phyloP scores from a whole-genome alignment of 306 rosid species.

The Cicer yamashitae region DNA sequence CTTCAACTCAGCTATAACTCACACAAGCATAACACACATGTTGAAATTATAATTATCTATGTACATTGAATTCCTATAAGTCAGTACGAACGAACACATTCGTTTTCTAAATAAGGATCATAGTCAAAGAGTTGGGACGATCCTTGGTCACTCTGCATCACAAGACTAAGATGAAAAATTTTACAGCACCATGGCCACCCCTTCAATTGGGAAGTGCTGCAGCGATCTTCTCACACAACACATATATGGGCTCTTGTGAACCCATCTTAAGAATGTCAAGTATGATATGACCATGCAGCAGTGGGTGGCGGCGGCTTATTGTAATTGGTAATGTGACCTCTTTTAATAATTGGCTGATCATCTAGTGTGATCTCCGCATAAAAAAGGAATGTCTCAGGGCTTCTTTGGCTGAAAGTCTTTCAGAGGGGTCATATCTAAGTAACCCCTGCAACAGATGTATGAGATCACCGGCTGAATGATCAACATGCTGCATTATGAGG shows the following conservation, averaged over 20 bases:
- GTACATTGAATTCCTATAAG: not conserved
- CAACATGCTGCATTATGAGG: conserved; percentile 91
- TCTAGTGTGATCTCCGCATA: conserved; percentile 63
- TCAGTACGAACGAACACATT: not conserved
- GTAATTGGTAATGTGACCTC: not conserved
- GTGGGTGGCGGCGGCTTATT: not conserved
- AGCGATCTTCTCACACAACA: not conserved
- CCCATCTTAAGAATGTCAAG: not conserved
- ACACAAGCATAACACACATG: not conserved
- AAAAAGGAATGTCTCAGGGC: conserved; percentile 87
- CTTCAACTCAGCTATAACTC: too few species aligned
- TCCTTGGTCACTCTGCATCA: not conserved
- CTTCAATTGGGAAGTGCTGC: not conserved
- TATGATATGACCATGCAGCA: not conserved
- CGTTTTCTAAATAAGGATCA: not conserved
- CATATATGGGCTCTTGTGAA: not conserved
- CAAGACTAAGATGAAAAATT: not conserved
- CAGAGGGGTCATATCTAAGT: conserved; percentile 76
- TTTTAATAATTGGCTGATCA: not conserved
- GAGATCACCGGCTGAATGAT: conserved; percentile 93
- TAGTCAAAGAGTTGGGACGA: too few species aligned
- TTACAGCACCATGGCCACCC: not conserved
- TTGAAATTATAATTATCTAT: not conserved
- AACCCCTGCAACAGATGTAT: conserved; percentile 90
- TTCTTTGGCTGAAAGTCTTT: conserved; percentile 72